Evolutionary conservation across 2,329 filamentous ascomycete species (phyloP).

Genomic region (Trichoderma sp.): DNA sequence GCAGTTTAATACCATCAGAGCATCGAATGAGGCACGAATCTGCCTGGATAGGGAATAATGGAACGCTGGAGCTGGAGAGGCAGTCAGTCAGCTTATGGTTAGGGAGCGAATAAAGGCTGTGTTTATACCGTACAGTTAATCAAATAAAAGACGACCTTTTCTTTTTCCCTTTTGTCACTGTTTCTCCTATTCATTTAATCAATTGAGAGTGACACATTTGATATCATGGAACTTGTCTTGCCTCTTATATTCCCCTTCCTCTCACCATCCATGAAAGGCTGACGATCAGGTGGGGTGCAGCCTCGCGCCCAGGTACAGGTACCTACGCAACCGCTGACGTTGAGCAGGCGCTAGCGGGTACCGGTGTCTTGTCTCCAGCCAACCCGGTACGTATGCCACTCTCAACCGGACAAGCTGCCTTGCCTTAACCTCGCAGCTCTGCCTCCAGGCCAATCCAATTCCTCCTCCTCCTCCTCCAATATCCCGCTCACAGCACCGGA

Average conservation of each 20-base stretch:
- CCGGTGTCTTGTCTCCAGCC: neutral
- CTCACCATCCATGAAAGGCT: neutral
- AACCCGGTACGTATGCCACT: neutral
- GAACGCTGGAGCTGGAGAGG: neutral
- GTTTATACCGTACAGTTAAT: neutral
- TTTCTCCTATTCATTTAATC: accelerated
- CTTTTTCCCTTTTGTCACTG: neutral
- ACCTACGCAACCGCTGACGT: slow-evolving; percentile 17
- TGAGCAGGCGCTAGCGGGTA: slow-evolving; percentile 14
- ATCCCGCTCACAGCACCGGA: neutral
- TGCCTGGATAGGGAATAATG: neutral
- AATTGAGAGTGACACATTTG: neutral
- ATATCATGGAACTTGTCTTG: neutral
- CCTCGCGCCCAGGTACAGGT: slow-evolving; percentile 4
- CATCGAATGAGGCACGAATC: neutral
- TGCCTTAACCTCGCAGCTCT: neutral
- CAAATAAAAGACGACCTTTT: neutral
- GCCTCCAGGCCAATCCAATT: neutral
- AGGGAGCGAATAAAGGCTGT: neutral
- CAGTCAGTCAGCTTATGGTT: neutral
- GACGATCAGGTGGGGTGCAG: slow-evolving; percentile 6
- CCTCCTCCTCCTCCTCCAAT: neutral
- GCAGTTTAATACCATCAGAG: accelerated
- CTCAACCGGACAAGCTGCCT: slow-evolving; percentile 1
- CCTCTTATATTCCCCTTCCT: neutral